Evolutionary conservation across 2,329 filamentous ascomycete species (phyloP).

Genomic region (Pleurostoma richardsiae): DNA sequence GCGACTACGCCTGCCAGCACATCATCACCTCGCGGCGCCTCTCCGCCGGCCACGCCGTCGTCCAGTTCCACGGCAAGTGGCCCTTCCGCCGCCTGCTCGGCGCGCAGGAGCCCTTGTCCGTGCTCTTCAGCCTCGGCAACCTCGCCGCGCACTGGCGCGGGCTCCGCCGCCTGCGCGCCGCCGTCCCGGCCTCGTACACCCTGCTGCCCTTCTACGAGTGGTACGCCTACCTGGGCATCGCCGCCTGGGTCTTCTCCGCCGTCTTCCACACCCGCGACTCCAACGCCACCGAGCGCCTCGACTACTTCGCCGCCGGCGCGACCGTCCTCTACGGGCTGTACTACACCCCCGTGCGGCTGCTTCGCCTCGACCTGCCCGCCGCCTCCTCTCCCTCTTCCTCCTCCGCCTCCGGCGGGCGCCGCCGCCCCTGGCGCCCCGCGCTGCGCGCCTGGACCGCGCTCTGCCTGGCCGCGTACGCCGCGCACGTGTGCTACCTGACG

Average conservation of each 20-base stretch:
- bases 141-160: slow-evolving; percentile 79
- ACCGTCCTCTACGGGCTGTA: slow-evolving; percentile 89
- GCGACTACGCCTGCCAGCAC: slow-evolving; percentile 97
- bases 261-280: slow-evolving; percentile 93
- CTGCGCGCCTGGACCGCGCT: slow-evolving; percentile 71
- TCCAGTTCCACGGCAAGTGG: slow-evolving; percentile 99
- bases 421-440: slow-evolving; percentile 30
- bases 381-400: slow-evolving; percentile 1
- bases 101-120: slow-evolving; percentile 91
- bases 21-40: slow-evolving; percentile 74
- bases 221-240: slow-evolving; percentile 76
- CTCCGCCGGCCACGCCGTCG: slow-evolving; percentile 59
- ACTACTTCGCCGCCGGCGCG: slow-evolving; percentile 92
- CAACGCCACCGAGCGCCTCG: slow-evolving; percentile 78
- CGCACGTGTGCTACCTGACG: slow-evolving; percentile 79
- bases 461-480: slow-evolving; percentile 65
- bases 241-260: slow-evolving; percentile 83
- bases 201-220: slow-evolving; percentile 74
- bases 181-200: slow-evolving; percentile 68
- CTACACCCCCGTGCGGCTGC: slow-evolving; percentile 76
- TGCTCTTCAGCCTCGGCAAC: slow-evolving; percentile 91
- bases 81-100: slow-evolving; percentile 87
- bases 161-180: slow-evolving; percentile 62
- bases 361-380: slow-evolving; percentile 64
- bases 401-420: slow-evolving; percentile 11